A percentile compares a stretch with the other conserved stretches of the same genome.
These are phyloP conservation scores for Aspergillus affinis DNA, from an alignment of 495 filamentous ascomycete species.

Conservation along the genomic window DNA sequence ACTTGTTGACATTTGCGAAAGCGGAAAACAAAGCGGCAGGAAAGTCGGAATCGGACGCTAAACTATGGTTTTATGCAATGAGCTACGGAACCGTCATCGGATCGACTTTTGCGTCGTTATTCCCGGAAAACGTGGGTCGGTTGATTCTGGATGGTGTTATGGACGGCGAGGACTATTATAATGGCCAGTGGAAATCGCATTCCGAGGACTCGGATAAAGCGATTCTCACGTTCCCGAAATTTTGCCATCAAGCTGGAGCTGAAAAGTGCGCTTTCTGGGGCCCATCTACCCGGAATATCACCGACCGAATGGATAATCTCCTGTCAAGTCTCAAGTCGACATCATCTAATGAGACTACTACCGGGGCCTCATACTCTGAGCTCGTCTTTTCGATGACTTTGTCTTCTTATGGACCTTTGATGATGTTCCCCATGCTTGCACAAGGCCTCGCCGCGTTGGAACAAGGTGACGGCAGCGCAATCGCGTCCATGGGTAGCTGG, in stretches of 20 bases:
- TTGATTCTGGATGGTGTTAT: conserved; percentile 48
- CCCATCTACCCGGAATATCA: conserved; percentile 37
- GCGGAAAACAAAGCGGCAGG: conserved; percentile 23
- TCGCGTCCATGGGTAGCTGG: conserved; percentile 2
- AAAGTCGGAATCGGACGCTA: conserved; percentile 24
- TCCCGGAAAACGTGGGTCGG: conserved; percentile 40
- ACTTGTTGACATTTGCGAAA: conserved; percentile 41
- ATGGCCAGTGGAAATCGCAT: conserved; percentile 35
- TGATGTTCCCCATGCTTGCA: conserved; percentile 19
- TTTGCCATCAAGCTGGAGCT: conserved; percentile 40
- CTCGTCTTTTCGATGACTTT: conserved; percentile 14
- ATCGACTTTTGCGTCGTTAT: conserved; percentile 48
- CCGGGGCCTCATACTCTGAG: conserved; percentile 35
- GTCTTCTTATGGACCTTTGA: conserved; percentile 17
- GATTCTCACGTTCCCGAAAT: conserved; percentile 34
- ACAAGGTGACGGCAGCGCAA: conserved; percentile 10
- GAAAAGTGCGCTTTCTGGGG: conserved; percentile 39
- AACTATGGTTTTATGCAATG: conserved; percentile 57
- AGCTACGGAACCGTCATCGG: conserved; percentile 62
- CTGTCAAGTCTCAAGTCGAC: conserved; percentile 28
- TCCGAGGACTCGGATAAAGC: conserved; percentile 41
- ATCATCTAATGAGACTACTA: conserved; percentile 41
- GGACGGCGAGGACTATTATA: conserved; percentile 39
- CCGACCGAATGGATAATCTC: conserved; percentile 31
- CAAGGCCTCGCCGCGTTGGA: conserved; percentile 13